Evolutionary conservation across 2,329 filamentous ascomycete species (phyloP).

Genomic region (Penicillium sp.): DNA sequence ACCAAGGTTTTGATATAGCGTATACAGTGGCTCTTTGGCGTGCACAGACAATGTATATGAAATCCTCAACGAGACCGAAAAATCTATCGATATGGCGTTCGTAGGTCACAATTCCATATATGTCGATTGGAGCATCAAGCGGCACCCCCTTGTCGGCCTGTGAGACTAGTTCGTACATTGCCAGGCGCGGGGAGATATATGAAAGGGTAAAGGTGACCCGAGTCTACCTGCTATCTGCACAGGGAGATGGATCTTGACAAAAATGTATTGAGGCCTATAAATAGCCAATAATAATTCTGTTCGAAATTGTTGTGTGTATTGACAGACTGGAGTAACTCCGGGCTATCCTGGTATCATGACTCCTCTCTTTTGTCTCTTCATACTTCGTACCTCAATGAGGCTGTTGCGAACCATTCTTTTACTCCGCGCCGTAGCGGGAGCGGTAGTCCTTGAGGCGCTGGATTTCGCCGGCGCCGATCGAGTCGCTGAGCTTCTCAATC

Average conservation of each 20-base stretch:
- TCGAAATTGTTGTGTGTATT: background rate
- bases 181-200: background rate
- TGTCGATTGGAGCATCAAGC: conserved; percentile 10
- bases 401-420: conserved; percentile 12
- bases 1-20: background rate
- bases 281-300: background rate
- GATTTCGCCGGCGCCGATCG: conserved; percentile 62
- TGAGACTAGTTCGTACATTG: conserved; percentile 5
- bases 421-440: conserved; percentile 41
- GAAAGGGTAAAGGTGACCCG: background rate
- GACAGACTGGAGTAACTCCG: conserved; percentile 9
- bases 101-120: conserved; percentile 3
- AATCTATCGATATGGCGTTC: background rate
- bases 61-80: background rate
- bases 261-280: background rate
- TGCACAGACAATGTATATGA: background rate
- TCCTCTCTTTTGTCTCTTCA: conserved; percentile 17
- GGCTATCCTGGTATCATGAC: conserved; percentile 24
- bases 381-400: conserved; percentile 20
- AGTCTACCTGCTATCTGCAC: background rate
- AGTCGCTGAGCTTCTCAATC: conserved; percentile 63
- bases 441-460: conserved; percentile 72
- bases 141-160: background rate
- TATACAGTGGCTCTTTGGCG: background rate
- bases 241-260: background rate